Percentiles rank a stretch among this genome's conserved stretches.
Evolutionary conservation across 2,329 filamentous ascomycete species (phyloP).

Genomic region (Fusarium subtropicale): DNA sequence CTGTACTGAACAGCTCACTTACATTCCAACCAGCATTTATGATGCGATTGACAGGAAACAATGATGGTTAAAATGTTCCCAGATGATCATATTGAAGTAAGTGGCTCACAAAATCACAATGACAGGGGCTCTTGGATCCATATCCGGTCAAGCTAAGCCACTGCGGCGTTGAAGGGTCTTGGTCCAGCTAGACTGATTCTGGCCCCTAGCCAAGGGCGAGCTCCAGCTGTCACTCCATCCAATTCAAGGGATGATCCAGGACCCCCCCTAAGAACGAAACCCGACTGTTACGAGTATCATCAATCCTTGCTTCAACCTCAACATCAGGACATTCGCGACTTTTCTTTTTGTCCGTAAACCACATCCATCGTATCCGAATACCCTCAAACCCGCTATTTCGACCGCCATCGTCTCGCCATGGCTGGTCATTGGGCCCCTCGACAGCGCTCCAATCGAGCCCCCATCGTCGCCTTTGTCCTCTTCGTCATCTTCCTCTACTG

Average conservation of each 20-base stretch:
- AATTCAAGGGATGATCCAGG: slow-evolving; percentile 36
- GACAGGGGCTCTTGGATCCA: slow-evolving; percentile 15
- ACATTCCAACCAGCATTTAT: slow-evolving; percentile 10
- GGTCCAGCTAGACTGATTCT: neutral
- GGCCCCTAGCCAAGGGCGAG: slow-evolving; percentile 22
- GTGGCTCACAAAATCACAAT: slow-evolving; percentile 11
- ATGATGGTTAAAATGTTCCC: neutral
- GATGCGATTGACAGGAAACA: neutral
- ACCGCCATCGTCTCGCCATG: slow-evolving; percentile 37
- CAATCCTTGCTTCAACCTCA: slow-evolving; percentile 38
- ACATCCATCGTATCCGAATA: neutral
- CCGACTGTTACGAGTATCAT: slow-evolving; percentile 16
- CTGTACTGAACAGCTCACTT: neutral
- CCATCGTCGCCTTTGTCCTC: slow-evolving; percentile 43
- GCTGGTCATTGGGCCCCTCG: slow-evolving; percentile 45
- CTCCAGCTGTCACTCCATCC: slow-evolving; percentile 29
- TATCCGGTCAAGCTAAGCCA: slow-evolving; percentile 39
- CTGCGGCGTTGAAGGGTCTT: slow-evolving; percentile 37
- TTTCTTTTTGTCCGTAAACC: slow-evolving; percentile 16
- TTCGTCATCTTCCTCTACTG: slow-evolving; percentile 44
- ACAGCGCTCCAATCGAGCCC: slow-evolving; percentile 45
- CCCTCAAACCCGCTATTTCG: neutral
- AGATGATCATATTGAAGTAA: slow-evolving; percentile 22
- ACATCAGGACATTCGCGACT: slow-evolving; percentile 7
- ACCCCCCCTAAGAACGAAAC: slow-evolving; percentile 35